These are phyloP conservation scores for Panicum miliaceum DNA, from an alignment of 176 grass and related monocot species.

Conservation along the genomic window DNA sequence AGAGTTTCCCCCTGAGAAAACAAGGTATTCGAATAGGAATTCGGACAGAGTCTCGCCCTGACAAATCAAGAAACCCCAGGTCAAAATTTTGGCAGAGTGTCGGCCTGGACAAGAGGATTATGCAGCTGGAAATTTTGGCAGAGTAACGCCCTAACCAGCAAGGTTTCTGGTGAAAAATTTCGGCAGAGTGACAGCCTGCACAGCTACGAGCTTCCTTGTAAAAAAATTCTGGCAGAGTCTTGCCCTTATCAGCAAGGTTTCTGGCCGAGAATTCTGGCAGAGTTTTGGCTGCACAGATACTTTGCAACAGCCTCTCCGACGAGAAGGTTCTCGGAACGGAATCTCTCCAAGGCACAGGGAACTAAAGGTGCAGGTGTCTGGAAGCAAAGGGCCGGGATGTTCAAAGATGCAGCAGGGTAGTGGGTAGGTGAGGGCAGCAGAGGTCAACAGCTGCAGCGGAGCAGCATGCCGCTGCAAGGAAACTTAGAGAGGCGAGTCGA, in stretches of 20 bases:
- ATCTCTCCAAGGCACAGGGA: constrained; percentile 50
- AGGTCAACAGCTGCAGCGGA: constrained; percentile 26
- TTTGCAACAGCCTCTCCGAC: constrained; percentile 15
- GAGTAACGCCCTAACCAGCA: constrained; percentile 12
- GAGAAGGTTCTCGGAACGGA: constrained; percentile 26
- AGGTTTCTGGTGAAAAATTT: background rate
- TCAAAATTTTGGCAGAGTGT: constrained; percentile 7
- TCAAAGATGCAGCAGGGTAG: background rate
- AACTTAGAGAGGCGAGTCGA: constrained; percentile 46
- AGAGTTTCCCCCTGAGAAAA: constrained; percentile 27
- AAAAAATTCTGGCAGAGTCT: constrained; percentile 22
- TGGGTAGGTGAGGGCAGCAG: constrained; percentile 17
- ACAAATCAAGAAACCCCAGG: background rate
- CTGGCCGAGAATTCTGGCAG: constrained; percentile 1
- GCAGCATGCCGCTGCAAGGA: constrained; percentile 31
- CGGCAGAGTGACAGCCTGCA: constrained; percentile 17
- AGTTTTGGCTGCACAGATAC: constrained; percentile 30
- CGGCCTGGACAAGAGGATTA: background rate
- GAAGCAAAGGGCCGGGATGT: background rate
- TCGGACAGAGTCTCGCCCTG: constrained; percentile 39
- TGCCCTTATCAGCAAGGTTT: background rate
- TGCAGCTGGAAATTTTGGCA: constrained; percentile 35
- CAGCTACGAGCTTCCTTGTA: background rate
- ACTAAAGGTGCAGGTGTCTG: background rate
- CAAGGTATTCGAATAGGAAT: background rate